These are phyloP conservation scores for Rhodotorula toruloides DNA, from an alignment of 768 basidiomycete species.

Conservation along the genomic window DNA sequence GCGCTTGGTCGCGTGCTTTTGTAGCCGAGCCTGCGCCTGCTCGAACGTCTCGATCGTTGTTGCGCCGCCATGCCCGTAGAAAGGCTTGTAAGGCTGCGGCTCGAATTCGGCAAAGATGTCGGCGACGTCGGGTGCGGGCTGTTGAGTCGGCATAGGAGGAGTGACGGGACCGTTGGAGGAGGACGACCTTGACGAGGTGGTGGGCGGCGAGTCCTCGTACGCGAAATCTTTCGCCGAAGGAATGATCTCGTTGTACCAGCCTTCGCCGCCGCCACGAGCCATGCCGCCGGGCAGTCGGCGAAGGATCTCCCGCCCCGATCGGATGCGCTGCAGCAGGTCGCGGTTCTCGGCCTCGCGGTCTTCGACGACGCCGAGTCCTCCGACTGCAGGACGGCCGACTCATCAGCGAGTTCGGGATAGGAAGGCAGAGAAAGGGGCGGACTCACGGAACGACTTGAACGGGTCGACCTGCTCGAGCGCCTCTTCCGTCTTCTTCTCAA, in stretches of 20 bases:
- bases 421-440: background rate
- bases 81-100: constrained; percentile 14
- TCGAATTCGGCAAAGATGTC: constrained; percentile 23
- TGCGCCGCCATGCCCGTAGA: constrained; percentile 13
- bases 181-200: background rate
- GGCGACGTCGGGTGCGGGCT: constrained; percentile 14
- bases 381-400: constrained; percentile 5
- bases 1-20: too few relatives aligned
- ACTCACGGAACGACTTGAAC: constrained; percentile 21
- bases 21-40: constrained; percentile 16
- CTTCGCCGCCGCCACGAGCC: constrained; percentile 29
- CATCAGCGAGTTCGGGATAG: background rate
- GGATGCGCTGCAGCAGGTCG: constrained; percentile 26
- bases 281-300: constrained; percentile 23
- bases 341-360: constrained; percentile 30
- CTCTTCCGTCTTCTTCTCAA: constrained; percentile 36
- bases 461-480: constrained; percentile 29
- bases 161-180: background rate
- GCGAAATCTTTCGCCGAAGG: background rate
- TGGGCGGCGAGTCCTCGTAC: too few relatives aligned
- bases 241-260: constrained; percentile 30
- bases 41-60: constrained; percentile 16
- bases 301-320: constrained; percentile 15
- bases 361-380: constrained; percentile 22
- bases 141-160: background rate